Evolutionary conservation across 176 grass and related monocot species (phyloP), one percentile per base, ranked within the genome.

Genomic region (Oryza officinalis): DNA sequence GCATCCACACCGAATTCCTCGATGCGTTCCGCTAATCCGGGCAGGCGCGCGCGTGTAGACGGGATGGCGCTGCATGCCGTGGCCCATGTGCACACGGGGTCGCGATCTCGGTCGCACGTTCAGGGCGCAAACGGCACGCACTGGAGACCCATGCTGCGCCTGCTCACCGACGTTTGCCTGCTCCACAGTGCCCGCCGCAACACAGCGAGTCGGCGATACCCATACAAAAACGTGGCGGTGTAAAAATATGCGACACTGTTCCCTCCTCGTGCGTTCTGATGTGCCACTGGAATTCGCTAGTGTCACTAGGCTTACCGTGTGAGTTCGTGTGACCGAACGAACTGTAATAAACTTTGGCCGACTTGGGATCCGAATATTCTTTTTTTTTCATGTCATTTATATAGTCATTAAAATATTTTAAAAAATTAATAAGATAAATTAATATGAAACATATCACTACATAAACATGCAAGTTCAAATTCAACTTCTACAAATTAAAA

Each of bases 11-110:
- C 52, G 20, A 78, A 15, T 26, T 9, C 37, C 41, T 23, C 84
- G 33, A 66, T 33, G 69, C 18, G 31, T 13, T 76, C 72, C 52
- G 30, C 44, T 44, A 8, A 45, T 27, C 71, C 69, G 17, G 13
- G 66, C 52, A 20, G 20, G 68, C 0, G 43, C 3, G 57, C 57
- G 52, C 20, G 52, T 57, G 20, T 57, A 6, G 50, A 2, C 37
- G 67, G 37, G 0, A 15, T 15, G 27, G n/a, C 52, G 52, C 52
- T n/a, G 28, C n/a, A 14, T 3, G 8, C 13, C 23, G 67, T 41
- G 33, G 27, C 30, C 81, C 87, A 89, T 70, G 77, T 89, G 82
- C 71, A 20, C 76, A 7, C 35, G 69, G 81, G 82, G 40, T 2
- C 49, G 70, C 26, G 82, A 75, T 41, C 82, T 63, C 70, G 70